Evolutionary conservation across 2,329 filamentous ascomycete species (phyloP), one percentile per base, ranked within the genome.

Genomic region (Cladosporium sp.): DNA sequence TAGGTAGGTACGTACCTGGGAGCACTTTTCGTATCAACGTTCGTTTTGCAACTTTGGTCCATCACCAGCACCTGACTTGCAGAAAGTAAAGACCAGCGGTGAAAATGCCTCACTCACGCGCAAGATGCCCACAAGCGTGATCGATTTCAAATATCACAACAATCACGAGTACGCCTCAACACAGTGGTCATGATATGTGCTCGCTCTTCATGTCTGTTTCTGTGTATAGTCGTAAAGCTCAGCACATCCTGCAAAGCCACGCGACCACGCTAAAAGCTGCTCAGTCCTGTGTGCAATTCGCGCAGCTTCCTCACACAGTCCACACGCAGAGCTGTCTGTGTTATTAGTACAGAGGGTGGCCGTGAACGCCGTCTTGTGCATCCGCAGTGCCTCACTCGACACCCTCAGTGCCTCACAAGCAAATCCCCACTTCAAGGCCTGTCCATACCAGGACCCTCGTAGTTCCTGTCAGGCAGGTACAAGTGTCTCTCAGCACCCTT

Each of bases 391-490:
- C 50, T 35, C n/a, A 5, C 28, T 35, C 49, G n/a, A 10, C n/a
- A 35, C 60, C 29, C 61, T 26, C 23, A 23, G 16, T 10, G 26
- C 26, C 21, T n/a, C 14, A n/a, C 35, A 33, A 53, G 28, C 29
- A 52, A 14, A 10, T 35, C 18, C 10, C 26, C 44, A 37, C 35
- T 55, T 68, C 68, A 75, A 64, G 73, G 73, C 69, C 71, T 72
- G 46, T 73, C 74, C 29, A 81, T 84, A 78, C 86, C 90, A 71
- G 85, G 94, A 77, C 87, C 91, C 70, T 86, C 84, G 82, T 99
- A 99, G 74, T 90, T 88, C 75, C 91, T 91, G 82, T 99, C 94
- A 52, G 95, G 95, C 75, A 99, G 85, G 80, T 98, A 99, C 77
- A 99, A 81, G 83, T 98, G 95, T 81, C 95, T 88, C 80, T 95